phyloP scores from a whole-genome alignment of 768 basidiomycete species.

The Tremella mesenterica region DNA sequence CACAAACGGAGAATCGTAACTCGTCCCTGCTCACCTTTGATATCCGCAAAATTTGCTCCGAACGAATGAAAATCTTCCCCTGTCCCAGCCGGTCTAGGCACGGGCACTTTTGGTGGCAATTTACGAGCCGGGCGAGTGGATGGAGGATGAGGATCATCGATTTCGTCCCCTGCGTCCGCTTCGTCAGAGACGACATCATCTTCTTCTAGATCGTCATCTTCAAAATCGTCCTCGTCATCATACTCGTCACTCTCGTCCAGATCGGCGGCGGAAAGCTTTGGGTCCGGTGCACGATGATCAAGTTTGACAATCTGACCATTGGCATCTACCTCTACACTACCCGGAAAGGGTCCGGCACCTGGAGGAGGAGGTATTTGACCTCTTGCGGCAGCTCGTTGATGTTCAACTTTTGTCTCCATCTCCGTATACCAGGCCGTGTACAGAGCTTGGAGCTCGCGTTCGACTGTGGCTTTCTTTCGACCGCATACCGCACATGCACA shows the following conservation, averaged over 20 bases:
- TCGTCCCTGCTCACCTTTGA: slow-evolving; percentile 47
- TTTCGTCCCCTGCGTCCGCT: slow-evolving; percentile 55
- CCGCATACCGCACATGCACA: slow-evolving; percentile 96
- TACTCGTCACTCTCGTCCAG: slow-evolving; percentile 49
- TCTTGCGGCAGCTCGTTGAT: slow-evolving; percentile 57
- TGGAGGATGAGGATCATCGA: slow-evolving; percentile 54
- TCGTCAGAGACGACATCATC: slow-evolving; percentile 52
- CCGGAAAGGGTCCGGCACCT: slow-evolving; percentile 96
- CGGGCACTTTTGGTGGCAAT: slow-evolving; percentile 17
- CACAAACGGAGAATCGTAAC: slow-evolving; percentile 6
- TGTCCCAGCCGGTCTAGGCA: slow-evolving; percentile 22
- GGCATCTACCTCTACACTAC: slow-evolving; percentile 92
- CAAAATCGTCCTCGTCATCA: slow-evolving; percentile 42
- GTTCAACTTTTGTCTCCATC: slow-evolving; percentile 95
- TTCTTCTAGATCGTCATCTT: slow-evolving; percentile 48
- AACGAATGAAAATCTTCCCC: slow-evolving; percentile 68
- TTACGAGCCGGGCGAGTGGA: slow-evolving; percentile 16
- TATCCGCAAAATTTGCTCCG: slow-evolving; percentile 66
- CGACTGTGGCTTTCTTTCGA: slow-evolving; percentile 94
- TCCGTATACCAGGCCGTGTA: slow-evolving; percentile 99
- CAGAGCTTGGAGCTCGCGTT: slow-evolving; percentile 98
- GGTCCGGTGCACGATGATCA: slow-evolving; percentile 44
- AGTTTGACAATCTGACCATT: slow-evolving; percentile 61
- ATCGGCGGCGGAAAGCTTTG: slow-evolving; percentile 23
- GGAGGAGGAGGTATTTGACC: slow-evolving; percentile 83